A percentile compares a stretch with the other conserved stretches of the same genome.
These are phyloP conservation scores for Fusarium nanum DNA, from an alignment of 2,329 filamentous ascomycete genomes.

Conservation along the genomic window DNA sequence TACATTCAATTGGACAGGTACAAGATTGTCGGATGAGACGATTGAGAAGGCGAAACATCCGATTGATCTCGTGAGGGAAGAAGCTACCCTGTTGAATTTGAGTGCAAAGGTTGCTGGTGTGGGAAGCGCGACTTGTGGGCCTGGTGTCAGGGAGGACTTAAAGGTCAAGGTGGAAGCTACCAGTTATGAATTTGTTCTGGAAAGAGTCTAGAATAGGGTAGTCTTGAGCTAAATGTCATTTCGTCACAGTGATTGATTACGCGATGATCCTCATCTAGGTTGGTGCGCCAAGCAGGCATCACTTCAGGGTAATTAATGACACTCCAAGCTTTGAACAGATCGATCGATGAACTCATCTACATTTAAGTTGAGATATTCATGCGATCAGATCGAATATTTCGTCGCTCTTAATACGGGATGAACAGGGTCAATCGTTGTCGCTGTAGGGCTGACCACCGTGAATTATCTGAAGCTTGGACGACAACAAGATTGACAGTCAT, in stretches of 20 bases:
- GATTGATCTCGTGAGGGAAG: not conserved
- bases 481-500: conserved; percentile 1
- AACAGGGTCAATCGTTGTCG: not conserved
- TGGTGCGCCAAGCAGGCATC: not conserved
- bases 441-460: not conserved
- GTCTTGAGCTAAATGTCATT: not conserved
- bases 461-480: not conserved
- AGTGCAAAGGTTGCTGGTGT: conserved; percentile 16
- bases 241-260: not conserved
- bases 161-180: not conserved
- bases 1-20: not conserved
- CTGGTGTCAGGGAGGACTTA: conserved; percentile 9
- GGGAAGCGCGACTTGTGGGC: conserved; percentile 22
- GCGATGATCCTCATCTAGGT: conserved; percentile 9
- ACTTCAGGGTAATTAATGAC: not conserved
- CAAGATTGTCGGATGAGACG: not conserved
- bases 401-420: not conserved
- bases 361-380: not conserved
- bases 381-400: not conserved
- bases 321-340: not conserved
- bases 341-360: not conserved
- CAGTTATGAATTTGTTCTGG: not conserved
- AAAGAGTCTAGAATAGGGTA: conserved; percentile 6
- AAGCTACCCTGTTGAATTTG: conserved; percentile 3
- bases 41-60: conserved; percentile 17